These are phyloP conservation scores for Colletotrichum eleusines DNA, from an alignment of 2,329 filamentous ascomycete genomes.

Conservation along the genomic window DNA sequence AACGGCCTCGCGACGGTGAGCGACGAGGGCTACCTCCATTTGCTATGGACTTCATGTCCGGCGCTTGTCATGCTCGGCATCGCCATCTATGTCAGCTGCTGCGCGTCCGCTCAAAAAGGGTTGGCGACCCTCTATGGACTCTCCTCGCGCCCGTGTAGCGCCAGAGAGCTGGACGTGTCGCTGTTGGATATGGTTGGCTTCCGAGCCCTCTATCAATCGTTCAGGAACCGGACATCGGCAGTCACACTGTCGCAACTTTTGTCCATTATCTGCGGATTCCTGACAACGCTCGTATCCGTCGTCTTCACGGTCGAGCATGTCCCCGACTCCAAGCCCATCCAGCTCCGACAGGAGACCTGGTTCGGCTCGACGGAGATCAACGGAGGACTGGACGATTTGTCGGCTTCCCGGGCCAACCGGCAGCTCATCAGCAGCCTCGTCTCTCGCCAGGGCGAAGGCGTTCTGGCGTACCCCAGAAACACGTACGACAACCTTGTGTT, in stretches of 20 bases:
- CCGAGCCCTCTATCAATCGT: neutral
- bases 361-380: neutral
- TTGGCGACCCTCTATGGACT: slow-evolving; percentile 16
- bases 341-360: slow-evolving; percentile 13
- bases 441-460: neutral
- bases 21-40: slow-evolving; percentile 15
- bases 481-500: slow-evolving; percentile 4
- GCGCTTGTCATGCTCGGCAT: slow-evolving; percentile 23
- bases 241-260: slow-evolving; percentile 10
- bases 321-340: neutral
- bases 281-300: slow-evolving; percentile 16
- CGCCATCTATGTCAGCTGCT: slow-evolving; percentile 16
- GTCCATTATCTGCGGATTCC: slow-evolving; percentile 6
- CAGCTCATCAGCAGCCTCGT: slow-evolving; percentile 2
- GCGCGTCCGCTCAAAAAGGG: neutral
- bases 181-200: slow-evolving; percentile 26
- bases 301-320: slow-evolving; percentile 16
- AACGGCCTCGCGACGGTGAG: slow-evolving; percentile 20
- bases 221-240: slow-evolving; percentile 1
- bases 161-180: slow-evolving; percentile 3
- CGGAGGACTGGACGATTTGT: neutral
- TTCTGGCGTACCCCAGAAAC: slow-evolving; percentile 1
- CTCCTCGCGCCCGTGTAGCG: neutral
- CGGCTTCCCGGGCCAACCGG: neutral
- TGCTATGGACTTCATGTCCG: slow-evolving; percentile 27